Conservation (phyloP, 305 asterid genomes). For the Fraxinus latifolia region DNA sequence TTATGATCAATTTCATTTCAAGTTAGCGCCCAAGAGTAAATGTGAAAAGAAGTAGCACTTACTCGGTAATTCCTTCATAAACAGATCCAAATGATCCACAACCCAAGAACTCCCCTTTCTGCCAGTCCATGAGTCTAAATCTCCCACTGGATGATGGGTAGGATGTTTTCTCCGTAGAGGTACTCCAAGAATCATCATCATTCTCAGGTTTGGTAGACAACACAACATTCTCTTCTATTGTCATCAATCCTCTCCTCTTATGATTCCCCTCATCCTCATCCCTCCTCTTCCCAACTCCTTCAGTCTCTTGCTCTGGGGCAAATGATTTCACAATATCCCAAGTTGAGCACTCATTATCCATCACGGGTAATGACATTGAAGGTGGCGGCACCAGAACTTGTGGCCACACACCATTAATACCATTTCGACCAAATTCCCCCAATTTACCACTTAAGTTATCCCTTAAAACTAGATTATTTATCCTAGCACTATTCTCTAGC, state of each 20-base stretch:
- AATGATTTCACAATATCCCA: constrained; percentile 69
- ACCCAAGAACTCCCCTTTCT: constrained; percentile 81
- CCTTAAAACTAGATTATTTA: constrained; percentile 22
- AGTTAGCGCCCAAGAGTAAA: background rate
- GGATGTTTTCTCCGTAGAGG: constrained; percentile 58
- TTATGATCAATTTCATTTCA: background rate
- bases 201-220: constrained; percentile 53
- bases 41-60: constrained; percentile 33
- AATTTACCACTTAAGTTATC: constrained; percentile 19
- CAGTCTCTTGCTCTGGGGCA: constrained; percentile 39
- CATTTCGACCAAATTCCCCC: constrained; percentile 33
- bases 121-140: constrained; percentile 56
- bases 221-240: constrained; percentile 33
- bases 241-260: constrained; percentile 29
- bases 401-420: constrained; percentile 65
- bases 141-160: constrained; percentile 64
- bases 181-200: constrained; percentile 85
- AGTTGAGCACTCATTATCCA: constrained; percentile 56
- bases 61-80: constrained; percentile 87
- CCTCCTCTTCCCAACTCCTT: constrained; percentile 23
- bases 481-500: constrained; percentile 29
- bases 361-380: constrained; percentile 41
- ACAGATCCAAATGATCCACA: constrained; percentile 92
- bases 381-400: constrained; percentile 67
- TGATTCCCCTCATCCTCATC: constrained; percentile 26